These are phyloP conservation scores for Vitrella brassicaformis DNA, from an alignment of 73 alveolate species.

Conservation along the genomic window DNA sequence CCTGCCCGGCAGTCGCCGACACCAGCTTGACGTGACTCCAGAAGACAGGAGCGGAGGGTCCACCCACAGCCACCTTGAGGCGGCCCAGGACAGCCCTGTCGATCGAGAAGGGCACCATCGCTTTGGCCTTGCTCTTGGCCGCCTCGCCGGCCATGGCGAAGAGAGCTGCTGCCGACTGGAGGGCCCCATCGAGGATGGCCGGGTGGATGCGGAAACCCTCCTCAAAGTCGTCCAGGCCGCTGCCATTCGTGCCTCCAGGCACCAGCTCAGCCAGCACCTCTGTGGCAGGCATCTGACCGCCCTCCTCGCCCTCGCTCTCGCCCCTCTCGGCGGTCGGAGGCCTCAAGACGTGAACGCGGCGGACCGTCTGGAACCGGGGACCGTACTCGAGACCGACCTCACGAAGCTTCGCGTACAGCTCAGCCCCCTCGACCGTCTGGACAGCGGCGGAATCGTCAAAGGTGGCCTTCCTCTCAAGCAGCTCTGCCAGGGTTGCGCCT, in stretches of 20 bases:
- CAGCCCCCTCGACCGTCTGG: too few relatives aligned
- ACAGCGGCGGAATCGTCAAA: too few relatives aligned
- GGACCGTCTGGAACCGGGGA: too few relatives aligned
- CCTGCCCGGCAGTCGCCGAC: neutral
- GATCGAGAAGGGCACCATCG: neutral
- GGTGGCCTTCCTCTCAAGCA: too few relatives aligned
- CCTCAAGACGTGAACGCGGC: too few relatives aligned
- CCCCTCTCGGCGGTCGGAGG: too few relatives aligned
- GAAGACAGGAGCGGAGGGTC: neutral
- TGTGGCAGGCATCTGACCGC: too few relatives aligned
- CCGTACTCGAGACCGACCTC: too few relatives aligned
- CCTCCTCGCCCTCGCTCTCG: too few relatives aligned
- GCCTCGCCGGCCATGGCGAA: neutral
- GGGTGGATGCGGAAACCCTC: neutral
- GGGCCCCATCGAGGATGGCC: slow-evolving; percentile 6
- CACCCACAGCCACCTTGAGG: neutral
- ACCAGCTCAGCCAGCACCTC: neutral
- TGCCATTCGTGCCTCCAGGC: too few relatives aligned
- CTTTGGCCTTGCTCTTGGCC: neutral
- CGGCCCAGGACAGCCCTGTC: neutral
- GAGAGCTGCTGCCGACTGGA: slow-evolving; percentile 1
- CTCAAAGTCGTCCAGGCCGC: neutral
- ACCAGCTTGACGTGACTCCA: neutral
- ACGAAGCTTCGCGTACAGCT: too few relatives aligned
- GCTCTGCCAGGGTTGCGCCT: too few relatives aligned